A percentile compares a stretch with the other conserved stretches of the same genome.
Conservation (phyloP, 176 grass and related monocot genomes). For the Pharus latifolius region DNA sequence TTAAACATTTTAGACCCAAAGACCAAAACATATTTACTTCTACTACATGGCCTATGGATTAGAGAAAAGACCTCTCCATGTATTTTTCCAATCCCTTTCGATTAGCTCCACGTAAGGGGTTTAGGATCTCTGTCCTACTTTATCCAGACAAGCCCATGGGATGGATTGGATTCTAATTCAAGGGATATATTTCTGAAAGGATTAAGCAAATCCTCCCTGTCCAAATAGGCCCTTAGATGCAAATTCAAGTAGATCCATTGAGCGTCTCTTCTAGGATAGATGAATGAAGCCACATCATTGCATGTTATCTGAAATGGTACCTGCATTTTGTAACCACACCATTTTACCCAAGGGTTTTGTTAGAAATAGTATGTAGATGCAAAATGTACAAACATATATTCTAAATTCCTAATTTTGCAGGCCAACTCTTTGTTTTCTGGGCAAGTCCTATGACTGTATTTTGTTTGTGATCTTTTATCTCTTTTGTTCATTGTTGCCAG, state of each 20-base stretch:
- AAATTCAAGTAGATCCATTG: neutral
- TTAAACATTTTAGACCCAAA: too few species aligned
- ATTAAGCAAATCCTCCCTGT: too few species aligned
- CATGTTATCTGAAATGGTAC: neutral
- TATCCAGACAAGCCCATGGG: too few species aligned
- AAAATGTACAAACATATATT: neutral
- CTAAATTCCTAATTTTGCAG: neutral
- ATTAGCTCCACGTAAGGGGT: too few species aligned
- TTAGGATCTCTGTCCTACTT: too few species aligned
- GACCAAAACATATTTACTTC: too few species aligned
- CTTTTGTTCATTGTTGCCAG: constrained; percentile 21
- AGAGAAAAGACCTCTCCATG: too few species aligned
- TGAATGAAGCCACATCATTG: neutral
- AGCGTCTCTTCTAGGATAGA: neutral
- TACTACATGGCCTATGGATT: too few species aligned
- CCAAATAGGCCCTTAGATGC: too few species aligned
- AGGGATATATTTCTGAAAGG: too few species aligned
- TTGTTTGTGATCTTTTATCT: neutral
- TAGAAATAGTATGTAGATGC: neutral
- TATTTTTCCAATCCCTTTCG: too few species aligned
- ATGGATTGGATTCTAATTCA: too few species aligned
- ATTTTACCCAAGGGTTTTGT: neutral
- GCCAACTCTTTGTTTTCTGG: neutral
- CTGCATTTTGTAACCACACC: neutral
- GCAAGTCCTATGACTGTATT: neutral